Evolutionary conservation across 371 early-diverging fungal species (phyloP).

Genomic region (Dichotomocladium elegans): DNA sequence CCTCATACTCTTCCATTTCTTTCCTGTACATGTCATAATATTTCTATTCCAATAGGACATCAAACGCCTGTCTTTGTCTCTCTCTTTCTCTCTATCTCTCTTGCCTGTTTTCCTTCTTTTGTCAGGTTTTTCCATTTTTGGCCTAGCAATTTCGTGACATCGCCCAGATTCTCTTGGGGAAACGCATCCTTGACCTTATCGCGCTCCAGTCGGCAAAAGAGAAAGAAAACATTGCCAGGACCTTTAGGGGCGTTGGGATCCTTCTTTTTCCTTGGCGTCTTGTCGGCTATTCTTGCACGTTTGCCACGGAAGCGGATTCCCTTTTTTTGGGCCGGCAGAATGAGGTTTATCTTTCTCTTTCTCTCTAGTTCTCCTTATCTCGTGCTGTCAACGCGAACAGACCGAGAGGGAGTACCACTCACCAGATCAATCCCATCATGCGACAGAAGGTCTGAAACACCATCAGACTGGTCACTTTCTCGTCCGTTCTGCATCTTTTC

Average conservation of each 20-base stretch:
- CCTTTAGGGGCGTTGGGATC: slow-evolving; percentile 71
- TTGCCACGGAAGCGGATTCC: no score
- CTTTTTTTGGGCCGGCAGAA: no score
- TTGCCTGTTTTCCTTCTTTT: slow-evolving; percentile 52
- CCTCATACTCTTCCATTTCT: slow-evolving; percentile 47
- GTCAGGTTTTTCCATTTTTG: slow-evolving; percentile 47
- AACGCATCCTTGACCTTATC: slow-evolving; percentile 56
- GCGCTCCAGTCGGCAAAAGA: slow-evolving; percentile 55
- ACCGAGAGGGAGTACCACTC: no score
- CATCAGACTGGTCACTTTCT: slow-evolving; percentile 24
- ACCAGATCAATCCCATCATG: slow-evolving; percentile 18
- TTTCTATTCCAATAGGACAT: slow-evolving; percentile 18
- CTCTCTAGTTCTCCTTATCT: no score
- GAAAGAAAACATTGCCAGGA: slow-evolving; percentile 64
- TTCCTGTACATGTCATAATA: slow-evolving; percentile 50
- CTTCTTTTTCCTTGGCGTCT: slow-evolving; percentile 39
- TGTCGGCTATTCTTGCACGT: slow-evolving; percentile 12
- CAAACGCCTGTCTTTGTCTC: neutral
- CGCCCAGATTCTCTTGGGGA: slow-evolving; percentile 47
- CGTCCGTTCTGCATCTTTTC: slow-evolving; percentile 11
- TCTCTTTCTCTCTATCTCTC: neutral
- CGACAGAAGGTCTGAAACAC: neutral
- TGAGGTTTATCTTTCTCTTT: no score
- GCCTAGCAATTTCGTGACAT: slow-evolving; percentile 47
- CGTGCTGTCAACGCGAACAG: no score